phyloP scores from a whole-genome alignment of 805 yeast species.

The Saturnispora gosingensis region DNA sequence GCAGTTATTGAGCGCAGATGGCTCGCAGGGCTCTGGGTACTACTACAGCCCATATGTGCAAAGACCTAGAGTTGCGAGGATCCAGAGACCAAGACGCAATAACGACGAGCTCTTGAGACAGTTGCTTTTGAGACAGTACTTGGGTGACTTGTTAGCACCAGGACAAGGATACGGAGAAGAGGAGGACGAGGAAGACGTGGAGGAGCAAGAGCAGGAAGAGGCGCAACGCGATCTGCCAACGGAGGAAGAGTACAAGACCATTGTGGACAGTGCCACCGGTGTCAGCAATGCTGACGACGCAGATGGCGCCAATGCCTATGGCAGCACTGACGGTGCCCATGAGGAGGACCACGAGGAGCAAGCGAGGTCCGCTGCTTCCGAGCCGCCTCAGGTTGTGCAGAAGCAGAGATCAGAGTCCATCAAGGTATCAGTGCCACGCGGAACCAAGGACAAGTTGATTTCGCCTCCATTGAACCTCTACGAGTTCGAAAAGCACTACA shows the following conservation, averaged over 20 bases:
- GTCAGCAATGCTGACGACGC: too few relatives aligned
- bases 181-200: neutral
- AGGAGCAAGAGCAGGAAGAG: neutral
- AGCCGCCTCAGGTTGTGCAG: neutral
- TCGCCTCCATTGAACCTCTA: slow-evolving; percentile 55
- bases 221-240: neutral
- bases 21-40: neutral
- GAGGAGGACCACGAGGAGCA: neutral
- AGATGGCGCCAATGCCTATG: neutral
- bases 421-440: slow-evolving; percentile 38
- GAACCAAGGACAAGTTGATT: slow-evolving; percentile 35
- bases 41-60: neutral
- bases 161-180: too few relatives aligned
- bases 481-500: slow-evolving; percentile 37
- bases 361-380: neutral
- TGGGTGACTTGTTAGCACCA: neutral
- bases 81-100: neutral
- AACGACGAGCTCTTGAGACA: neutral
- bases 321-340: neutral
- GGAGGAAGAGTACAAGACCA: neutral
- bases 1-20: neutral
- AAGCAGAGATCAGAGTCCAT: slow-evolving; percentile 28
- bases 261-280: too few relatives aligned
- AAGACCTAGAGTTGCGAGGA: neutral
- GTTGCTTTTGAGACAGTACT: neutral